Percentiles rank a stretch among this genome's conserved stretches.
Conservation (phyloP, 2,329 filamentous ascomycete genomes). For the Xylariaceae sp. region DNA sequence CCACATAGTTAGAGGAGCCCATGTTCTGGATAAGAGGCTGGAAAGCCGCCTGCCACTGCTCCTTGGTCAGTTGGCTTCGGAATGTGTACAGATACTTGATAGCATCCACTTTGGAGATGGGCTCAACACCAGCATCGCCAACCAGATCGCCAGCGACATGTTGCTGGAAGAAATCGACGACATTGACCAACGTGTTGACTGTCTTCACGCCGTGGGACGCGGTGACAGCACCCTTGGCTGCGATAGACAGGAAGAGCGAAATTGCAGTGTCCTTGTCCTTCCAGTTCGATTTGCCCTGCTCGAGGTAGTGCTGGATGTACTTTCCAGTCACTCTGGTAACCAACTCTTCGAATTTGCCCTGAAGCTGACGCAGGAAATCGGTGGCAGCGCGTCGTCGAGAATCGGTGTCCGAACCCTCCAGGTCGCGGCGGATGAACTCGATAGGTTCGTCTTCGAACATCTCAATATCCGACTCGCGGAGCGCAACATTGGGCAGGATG, state of each 20-base stretch:
- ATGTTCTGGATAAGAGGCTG: constrained; percentile 87
- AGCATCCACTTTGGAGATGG: constrained; percentile 91
- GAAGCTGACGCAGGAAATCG: constrained; percentile 84
- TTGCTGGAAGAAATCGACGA: constrained; percentile 91
- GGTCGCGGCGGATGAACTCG: constrained; percentile 90
- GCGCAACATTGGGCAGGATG: constrained; percentile 83
- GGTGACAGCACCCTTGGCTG: constrained; percentile 84
- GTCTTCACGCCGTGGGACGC: constrained; percentile 84
- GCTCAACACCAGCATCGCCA: constrained; percentile 61
- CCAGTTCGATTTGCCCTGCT: constrained; percentile 80
- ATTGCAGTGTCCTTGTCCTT: constrained; percentile 98
- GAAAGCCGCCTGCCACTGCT: constrained; percentile 87
- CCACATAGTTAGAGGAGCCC: constrained; percentile 85
- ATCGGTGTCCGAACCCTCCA: constrained; percentile 94
- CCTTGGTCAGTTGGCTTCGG: constrained; percentile 85
- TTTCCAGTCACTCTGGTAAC: constrained; percentile 83
- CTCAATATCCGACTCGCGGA: constrained; percentile 91
- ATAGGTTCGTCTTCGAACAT: constrained; percentile 98
- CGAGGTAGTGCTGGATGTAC: constrained; percentile 82
- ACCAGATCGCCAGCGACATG: constrained; percentile 87
- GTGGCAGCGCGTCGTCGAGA: constrained; percentile 88
- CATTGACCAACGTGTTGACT: constrained; percentile 79
- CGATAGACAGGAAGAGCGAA: constrained; percentile 91
- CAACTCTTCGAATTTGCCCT: constrained; percentile 78
- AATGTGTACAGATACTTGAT: constrained; percentile 98